Evolutionary conservation across 106 monocot genomes (phyloP).

Genomic region (Dioscorea dumetorum): DNA sequence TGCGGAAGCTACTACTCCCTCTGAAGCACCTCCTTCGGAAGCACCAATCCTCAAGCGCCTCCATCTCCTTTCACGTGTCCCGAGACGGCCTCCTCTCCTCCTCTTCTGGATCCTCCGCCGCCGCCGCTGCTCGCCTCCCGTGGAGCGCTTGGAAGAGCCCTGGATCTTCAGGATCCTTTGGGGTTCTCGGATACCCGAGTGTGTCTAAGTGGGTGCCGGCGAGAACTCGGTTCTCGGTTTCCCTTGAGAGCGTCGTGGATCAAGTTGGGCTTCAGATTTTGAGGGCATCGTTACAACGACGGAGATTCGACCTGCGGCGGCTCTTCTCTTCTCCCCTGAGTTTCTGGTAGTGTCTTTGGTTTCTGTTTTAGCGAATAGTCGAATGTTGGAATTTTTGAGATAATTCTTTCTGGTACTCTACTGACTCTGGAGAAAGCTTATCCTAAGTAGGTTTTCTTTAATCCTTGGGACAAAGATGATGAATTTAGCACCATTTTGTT

Average conservation of each 20-base stretch:
- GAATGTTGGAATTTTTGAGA: neutral
- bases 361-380: neutral
- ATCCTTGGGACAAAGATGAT: too few species aligned
- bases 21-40: neutral
- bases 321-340: slow-evolving; percentile 3
- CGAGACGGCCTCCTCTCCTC: neutral
- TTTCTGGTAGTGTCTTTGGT: slow-evolving; percentile 10
- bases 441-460: too few species aligned
- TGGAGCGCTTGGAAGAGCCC: neutral
- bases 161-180: neutral
- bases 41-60: neutral
- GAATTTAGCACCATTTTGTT: too few species aligned
- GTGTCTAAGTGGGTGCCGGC: neutral
- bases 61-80: neutral
- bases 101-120: neutral
- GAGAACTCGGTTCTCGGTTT: neutral
- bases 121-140: neutral
- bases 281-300: slow-evolving; percentile 15
- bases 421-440: too few species aligned
- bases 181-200: neutral
- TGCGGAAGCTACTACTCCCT: neutral
- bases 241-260: neutral
- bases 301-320: neutral
- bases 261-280: slow-evolving; percentile 3
- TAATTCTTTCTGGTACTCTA: too few species aligned